Evolutionary conservation across 331 rosid species (phyloP).

Genomic region (Malus hybrid): DNA sequence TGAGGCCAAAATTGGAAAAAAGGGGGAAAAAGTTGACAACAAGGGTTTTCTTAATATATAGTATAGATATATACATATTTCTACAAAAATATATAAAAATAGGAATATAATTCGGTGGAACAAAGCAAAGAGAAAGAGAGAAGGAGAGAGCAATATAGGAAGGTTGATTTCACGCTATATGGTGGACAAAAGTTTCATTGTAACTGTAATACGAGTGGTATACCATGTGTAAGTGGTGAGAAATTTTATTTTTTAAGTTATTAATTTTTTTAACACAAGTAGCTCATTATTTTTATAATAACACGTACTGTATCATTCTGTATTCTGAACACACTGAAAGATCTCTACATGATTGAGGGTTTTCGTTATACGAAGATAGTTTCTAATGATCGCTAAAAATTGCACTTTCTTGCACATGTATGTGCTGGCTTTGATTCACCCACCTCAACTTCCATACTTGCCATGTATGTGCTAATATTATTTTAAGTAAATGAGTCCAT

Average conservation of each 20-base stretch:
- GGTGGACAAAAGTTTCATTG: too few relatives aligned
- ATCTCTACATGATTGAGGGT: neutral
- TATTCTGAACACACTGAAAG: too few relatives aligned
- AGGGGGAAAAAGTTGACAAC: too few relatives aligned
- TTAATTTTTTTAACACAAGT: too few relatives aligned
- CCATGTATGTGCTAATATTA: neutral
- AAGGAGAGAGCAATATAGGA: too few relatives aligned
- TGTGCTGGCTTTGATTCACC: constrained; percentile 28
- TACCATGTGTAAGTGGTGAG: fast-evolving
- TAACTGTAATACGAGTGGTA: too few relatives aligned
- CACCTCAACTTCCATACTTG: constrained; percentile 14
- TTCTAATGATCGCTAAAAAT: neutral
- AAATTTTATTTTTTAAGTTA: too few relatives aligned
- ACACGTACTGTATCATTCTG: fast-evolving
- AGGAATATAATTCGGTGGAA: neutral
- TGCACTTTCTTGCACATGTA: neutral
- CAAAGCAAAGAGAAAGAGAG: neutral
- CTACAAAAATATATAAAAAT: neutral
- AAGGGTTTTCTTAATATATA: too few relatives aligned
- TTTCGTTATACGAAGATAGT: neutral
- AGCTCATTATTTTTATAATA: too few relatives aligned
- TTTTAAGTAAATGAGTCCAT: neutral
- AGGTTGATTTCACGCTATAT: neutral
- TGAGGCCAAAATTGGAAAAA: too few relatives aligned
- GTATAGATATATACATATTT: too few relatives aligned